Evolutionary conservation across 2,329 filamentous ascomycete genomes (phyloP).

Genomic region (Fusarium globosum): DNA sequence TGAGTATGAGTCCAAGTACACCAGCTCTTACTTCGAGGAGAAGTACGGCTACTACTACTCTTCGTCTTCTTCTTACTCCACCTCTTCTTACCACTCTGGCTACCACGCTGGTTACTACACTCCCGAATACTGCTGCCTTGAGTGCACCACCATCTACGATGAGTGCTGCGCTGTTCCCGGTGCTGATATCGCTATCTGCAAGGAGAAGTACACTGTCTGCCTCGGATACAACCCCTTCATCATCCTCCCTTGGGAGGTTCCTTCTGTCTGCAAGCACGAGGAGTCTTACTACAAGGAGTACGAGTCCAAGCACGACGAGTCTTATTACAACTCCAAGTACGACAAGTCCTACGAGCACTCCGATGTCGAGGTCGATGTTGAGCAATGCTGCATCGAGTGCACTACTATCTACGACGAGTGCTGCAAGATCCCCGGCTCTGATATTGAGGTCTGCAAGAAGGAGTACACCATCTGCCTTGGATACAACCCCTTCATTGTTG

Average conservation of each 20-base stretch:
- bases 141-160: conserved; percentile 32
- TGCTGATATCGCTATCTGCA: conserved; percentile 19
- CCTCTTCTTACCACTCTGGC: background rate
- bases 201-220: conserved; percentile 23
- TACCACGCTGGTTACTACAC: conserved; percentile 30
- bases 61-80: background rate
- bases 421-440: background rate
- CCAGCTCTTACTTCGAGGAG: conserved; percentile 9
- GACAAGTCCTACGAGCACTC: background rate
- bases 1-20: conserved; percentile 24
- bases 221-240: conserved; percentile 30
- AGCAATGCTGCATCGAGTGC: conserved; percentile 28
- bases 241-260: conserved; percentile 4
- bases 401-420: conserved; percentile 29
- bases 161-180: conserved; percentile 19
- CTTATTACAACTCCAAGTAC: conserved; percentile 20
- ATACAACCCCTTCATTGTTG: conserved; percentile 18
- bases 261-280: conserved; percentile 30
- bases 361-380: background rate
- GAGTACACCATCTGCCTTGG: conserved; percentile 25
- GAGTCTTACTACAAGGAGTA: conserved; percentile 23
- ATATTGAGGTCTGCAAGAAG: conserved; percentile 17
- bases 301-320: conserved; percentile 14
- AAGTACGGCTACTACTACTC: conserved; percentile 15
- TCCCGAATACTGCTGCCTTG: conserved; percentile 28